Conservation (phyloP, 768 basidiomycete genomes). For the Serendipita sp. region DNA sequence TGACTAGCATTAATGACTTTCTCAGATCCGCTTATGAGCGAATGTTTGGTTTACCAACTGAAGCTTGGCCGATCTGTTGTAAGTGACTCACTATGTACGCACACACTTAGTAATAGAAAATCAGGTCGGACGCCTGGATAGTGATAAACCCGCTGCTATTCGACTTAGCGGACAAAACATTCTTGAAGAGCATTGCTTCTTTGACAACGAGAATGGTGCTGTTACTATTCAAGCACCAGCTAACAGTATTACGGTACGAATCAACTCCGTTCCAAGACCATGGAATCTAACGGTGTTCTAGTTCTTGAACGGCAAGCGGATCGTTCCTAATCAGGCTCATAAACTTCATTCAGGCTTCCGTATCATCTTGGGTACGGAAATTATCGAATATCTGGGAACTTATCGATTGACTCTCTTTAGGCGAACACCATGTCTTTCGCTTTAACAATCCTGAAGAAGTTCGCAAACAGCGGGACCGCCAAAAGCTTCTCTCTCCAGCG, state of each 20-base stretch:
- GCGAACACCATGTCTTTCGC: constrained; percentile 92
- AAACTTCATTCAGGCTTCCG: constrained; percentile 89
- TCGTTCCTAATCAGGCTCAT: constrained; percentile 58
- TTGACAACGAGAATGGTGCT: constrained; percentile 72
- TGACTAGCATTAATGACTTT: constrained; percentile 8
- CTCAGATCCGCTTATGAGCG: constrained; percentile 87
- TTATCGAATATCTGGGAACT: not conserved
- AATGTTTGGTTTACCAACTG: constrained; percentile 85
- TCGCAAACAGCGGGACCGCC: constrained; percentile 75
- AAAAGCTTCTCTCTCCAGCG: constrained; percentile 50
- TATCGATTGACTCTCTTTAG: constrained; percentile 22
- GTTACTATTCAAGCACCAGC: constrained; percentile 68
- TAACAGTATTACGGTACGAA: constrained; percentile 58
- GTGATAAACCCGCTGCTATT: constrained; percentile 66
- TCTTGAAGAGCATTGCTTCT: constrained; percentile 78
- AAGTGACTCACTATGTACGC: constrained; percentile 14
- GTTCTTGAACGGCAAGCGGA: constrained; percentile 90
- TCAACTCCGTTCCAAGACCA: not conserved
- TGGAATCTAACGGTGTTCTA: constrained; percentile 16
- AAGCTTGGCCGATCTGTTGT: constrained; percentile 71
- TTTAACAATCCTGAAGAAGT: constrained; percentile 95
- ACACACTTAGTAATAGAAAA: not conserved
- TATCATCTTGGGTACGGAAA: constrained; percentile 73
- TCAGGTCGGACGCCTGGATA: constrained; percentile 79
- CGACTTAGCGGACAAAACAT: constrained; percentile 87